Conservation (phyloP, 225 moss, liverwort and hornwort species). For the Anthoceros angustus region DNA sequence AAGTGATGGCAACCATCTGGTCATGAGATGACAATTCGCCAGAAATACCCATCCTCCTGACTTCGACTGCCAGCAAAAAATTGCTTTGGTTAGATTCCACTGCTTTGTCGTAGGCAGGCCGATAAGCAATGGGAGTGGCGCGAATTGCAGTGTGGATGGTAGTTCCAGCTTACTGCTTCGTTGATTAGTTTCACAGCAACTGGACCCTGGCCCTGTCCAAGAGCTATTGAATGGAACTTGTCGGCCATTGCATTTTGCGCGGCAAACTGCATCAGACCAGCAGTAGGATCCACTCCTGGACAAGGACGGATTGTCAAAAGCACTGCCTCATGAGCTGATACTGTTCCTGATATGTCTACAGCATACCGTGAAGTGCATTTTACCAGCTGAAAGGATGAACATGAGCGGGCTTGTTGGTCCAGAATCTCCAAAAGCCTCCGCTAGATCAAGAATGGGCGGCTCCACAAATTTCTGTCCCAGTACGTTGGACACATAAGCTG, state of each 20-base stretch:
- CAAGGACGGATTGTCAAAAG: background rate
- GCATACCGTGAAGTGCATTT: background rate
- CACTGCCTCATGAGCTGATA: background rate
- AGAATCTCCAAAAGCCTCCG: constrained; percentile 52
- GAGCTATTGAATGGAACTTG: constrained; percentile 48
- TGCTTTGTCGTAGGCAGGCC: background rate
- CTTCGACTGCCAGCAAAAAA: constrained; percentile 28
- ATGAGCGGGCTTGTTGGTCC: constrained; percentile 57
- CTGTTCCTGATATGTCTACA: background rate
- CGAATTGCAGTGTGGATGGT: background rate
- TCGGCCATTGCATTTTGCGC: constrained; percentile 40
- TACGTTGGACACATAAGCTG: constrained; percentile 52
- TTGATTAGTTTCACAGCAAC: constrained; percentile 48
- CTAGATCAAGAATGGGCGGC: constrained; percentile 50
- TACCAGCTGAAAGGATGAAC: constrained; percentile 69
- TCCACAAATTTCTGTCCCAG: constrained; percentile 70
- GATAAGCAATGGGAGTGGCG: background rate
- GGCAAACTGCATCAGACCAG: constrained; percentile 60
- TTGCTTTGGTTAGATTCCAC: background rate
- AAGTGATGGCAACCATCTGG: constrained; percentile 59
- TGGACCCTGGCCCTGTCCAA: constrained; percentile 70
- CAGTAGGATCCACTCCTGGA: constrained; percentile 63
- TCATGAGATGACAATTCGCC: constrained; percentile 78
- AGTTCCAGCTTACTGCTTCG: constrained; percentile 31
- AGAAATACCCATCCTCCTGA: constrained; percentile 65